These are phyloP conservation scores for Lichtheimia corymbifera DNA, from an alignment of 371 early-diverging fungal species.

Conservation along the genomic window DNA sequence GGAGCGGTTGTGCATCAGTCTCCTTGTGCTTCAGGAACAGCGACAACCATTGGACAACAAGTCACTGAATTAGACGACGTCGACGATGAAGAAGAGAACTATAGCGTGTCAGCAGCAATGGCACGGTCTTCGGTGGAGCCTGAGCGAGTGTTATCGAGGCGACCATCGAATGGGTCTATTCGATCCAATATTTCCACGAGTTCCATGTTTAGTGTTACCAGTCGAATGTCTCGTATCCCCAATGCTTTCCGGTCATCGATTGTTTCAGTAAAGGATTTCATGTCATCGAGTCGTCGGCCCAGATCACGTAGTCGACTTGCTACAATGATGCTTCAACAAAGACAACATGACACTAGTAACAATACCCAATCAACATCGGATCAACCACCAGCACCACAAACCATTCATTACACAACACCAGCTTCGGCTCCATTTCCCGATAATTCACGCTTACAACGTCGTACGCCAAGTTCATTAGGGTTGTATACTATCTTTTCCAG, in stretches of 20 bases:
- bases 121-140: too few relatives aligned
- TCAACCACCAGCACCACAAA: slow-evolving; percentile 4
- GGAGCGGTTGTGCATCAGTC: too few relatives aligned
- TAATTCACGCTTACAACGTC: slow-evolving; percentile 18
- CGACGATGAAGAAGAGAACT: too few relatives aligned
- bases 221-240: slow-evolving; percentile 35
- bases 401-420: slow-evolving; percentile 13
- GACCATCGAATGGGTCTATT: slow-evolving; percentile 34
- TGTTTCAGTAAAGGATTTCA: slow-evolving; percentile 29
- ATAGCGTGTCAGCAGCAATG: too few relatives aligned
- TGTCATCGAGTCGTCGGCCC: background rate
- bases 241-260: slow-evolving; percentile 38
- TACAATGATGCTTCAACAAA: background rate
- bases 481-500: slow-evolving; percentile 17
- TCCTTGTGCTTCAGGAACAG: too few relatives aligned
- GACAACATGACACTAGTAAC: background rate
- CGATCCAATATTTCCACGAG: slow-evolving; percentile 38
- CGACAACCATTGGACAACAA: too few relatives aligned
- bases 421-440: slow-evolving; percentile 7
- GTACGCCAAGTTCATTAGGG: slow-evolving; percentile 29
- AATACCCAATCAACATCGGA: too few relatives aligned
- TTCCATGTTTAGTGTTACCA: slow-evolving; percentile 45
- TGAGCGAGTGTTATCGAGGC: background rate
- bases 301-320: too few relatives aligned
- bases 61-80: too few relatives aligned